phyloP scores from a whole-genome alignment of 1,139 yeast species.

The Spencermartinsiella ligniputridi region DNA sequence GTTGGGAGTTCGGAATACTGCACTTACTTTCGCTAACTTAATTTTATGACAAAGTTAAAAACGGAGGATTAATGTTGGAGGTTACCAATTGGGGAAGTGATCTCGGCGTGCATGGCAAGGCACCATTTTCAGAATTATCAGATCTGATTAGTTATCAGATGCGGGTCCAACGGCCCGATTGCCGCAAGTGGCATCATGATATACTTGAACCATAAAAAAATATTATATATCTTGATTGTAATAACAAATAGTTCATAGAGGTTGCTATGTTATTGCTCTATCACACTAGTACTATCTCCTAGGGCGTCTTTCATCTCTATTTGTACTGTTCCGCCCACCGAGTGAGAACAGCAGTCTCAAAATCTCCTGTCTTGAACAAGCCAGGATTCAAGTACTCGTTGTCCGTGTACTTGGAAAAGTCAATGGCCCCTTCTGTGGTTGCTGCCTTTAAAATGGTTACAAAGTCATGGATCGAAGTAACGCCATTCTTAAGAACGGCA shows the following conservation, averaged over 20 bases:
- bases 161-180: too few species aligned
- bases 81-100: background rate
- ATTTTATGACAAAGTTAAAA: too few species aligned
- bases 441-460: conserved; percentile 25
- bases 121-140: background rate
- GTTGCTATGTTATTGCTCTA: too few species aligned
- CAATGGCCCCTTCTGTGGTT: conserved; percentile 41
- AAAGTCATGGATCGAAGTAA: conserved; percentile 18
- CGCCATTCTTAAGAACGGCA: conserved; percentile 18
- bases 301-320: too few species aligned
- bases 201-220: too few species aligned
- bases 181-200: too few species aligned
- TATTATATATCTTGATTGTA: too few species aligned
- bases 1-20: too few species aligned
- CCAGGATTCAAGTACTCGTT: conserved; percentile 54
- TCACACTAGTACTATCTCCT: too few species aligned
- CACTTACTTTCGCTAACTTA: too few species aligned
- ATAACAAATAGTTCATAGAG: too few species aligned
- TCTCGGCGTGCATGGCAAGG: background rate
- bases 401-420: conserved; percentile 35
- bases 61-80: background rate
- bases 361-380: conserved; percentile 48
- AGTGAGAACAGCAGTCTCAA: conserved; percentile 14
- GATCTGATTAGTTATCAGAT: background rate
- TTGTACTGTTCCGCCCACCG: too few species aligned